Evolutionary conservation across 2,329 filamentous ascomycete genomes (phyloP).

Genomic region (Pyrenophora graminea): DNA sequence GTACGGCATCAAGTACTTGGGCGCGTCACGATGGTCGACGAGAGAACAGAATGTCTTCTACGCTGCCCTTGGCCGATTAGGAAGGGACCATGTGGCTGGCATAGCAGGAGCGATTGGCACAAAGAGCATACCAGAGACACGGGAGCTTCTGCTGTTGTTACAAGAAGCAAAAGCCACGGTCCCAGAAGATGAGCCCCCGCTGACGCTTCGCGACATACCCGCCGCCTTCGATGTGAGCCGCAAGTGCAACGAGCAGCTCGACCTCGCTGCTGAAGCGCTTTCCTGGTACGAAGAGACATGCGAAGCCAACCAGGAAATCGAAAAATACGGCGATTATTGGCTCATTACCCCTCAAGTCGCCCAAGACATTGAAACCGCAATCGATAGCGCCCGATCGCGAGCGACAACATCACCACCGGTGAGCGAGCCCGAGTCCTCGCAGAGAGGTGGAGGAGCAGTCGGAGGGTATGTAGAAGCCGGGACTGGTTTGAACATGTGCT

Average conservation of each 20-base stretch:
- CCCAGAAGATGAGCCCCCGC: constrained; percentile 41
- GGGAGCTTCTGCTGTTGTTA: constrained; percentile 69
- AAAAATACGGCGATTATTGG: constrained; percentile 68
- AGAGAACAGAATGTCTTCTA: constrained; percentile 75
- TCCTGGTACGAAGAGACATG: constrained; percentile 65
- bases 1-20: constrained; percentile 61
- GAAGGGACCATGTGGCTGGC: constrained; percentile 63
- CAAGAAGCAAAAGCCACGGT: constrained; percentile 54
- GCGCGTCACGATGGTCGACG: constrained; percentile 70
- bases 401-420: constrained; percentile 24
- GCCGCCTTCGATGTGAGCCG: constrained; percentile 73
- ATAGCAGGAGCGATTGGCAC: constrained; percentile 68
- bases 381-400: constrained; percentile 9
- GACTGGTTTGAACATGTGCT: not conserved
- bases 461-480: constrained; percentile 12
- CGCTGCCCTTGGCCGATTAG: constrained; percentile 65
- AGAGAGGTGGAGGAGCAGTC: constrained; percentile 7
- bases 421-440: constrained; percentile 12
- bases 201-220: constrained; percentile 62
- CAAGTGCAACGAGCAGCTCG: constrained; percentile 67
- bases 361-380: constrained; percentile 38
- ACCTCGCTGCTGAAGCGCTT: constrained; percentile 69
- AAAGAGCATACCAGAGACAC: constrained; percentile 76
- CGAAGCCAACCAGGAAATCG: constrained; percentile 64
- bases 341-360: constrained; percentile 58